Conservation (phyloP, 306 rosid species). For the Glycine soja region DNA sequence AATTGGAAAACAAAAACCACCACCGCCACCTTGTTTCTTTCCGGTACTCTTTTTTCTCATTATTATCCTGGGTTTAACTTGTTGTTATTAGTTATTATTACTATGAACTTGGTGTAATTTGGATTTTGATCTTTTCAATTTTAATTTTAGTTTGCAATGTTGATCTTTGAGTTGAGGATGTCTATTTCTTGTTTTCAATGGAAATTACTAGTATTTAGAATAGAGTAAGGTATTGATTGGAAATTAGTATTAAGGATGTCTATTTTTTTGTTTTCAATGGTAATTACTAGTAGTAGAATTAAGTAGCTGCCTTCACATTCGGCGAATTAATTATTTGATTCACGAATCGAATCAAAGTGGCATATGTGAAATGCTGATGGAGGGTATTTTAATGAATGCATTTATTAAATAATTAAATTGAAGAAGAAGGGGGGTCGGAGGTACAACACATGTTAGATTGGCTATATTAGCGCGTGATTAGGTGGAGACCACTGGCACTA, state of each 20-base stretch:
- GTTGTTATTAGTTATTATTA: slow-evolving; percentile 10
- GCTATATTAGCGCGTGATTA: slow-evolving; percentile 39
- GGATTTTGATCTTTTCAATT: slow-evolving; percentile 36
- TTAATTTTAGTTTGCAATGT: slow-evolving; percentile 5
- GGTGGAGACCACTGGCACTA: slow-evolving; percentile 52
- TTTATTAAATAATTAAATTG: too few relatives aligned
- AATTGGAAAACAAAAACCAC: not conserved
- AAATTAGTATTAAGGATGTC: too few relatives aligned
- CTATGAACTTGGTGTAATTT: slow-evolving; percentile 60
- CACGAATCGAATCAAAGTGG: not conserved
- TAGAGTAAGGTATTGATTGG: not conserved
- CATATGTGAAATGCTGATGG: not conserved
- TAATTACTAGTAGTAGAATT: too few relatives aligned
- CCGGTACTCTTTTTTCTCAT: not conserved
- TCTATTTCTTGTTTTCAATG: not conserved
- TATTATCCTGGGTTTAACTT: slow-evolving; percentile 46
- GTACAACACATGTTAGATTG: slow-evolving; percentile 43
- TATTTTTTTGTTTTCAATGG: too few relatives aligned
- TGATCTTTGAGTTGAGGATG: not conserved
- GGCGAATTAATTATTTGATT: not conserved
- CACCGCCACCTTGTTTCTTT: not conserved
- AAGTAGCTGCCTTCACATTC: not conserved
- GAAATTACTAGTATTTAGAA: not conserved
- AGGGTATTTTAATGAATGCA: not conserved
- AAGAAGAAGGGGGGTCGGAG: too few relatives aligned